These are phyloP conservation scores for Penicillium carneum DNA, from an alignment of 2,329 filamentous ascomycete genomes.

Conservation along the genomic window DNA sequence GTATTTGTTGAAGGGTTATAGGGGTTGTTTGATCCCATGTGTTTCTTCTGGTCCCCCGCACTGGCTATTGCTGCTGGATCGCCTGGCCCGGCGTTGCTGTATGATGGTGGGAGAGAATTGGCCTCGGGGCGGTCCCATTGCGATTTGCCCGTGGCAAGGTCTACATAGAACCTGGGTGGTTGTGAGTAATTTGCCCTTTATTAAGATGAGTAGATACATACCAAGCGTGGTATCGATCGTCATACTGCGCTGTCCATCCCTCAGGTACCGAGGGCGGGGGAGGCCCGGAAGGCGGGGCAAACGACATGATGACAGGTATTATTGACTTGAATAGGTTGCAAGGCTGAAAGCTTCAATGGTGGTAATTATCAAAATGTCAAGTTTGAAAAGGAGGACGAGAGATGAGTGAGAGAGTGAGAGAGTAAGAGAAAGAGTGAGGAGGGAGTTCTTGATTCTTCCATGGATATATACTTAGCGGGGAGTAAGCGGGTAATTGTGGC, in stretches of 20 bases:
- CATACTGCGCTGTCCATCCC: conserved; percentile 86
- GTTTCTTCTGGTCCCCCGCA: conserved; percentile 54
- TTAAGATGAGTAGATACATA: conserved; percentile 40
- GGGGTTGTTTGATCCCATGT: conserved; percentile 73
- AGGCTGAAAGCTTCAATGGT: not conserved
- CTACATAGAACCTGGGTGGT: conserved; percentile 80
- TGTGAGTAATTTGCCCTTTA: conserved; percentile 4
- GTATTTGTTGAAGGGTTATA: conserved; percentile 57
- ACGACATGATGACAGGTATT: conserved; percentile 42
- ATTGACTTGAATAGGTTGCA: not conserved
- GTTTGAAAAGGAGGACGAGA: not conserved
- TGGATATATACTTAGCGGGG: conserved; percentile 10
- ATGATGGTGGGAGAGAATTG: conserved; percentile 58
- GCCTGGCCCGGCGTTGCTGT: conserved; percentile 65
- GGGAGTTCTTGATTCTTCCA: not conserved
- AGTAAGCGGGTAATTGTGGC: conserved; percentile 13
- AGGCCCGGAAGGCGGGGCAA: conserved; percentile 56
- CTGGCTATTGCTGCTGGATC: conserved; percentile 47
- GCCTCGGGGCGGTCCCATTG: conserved; percentile 86
- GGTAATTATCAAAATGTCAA: not conserved
- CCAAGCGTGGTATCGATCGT: conserved; percentile 88
- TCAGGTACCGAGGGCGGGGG: conserved; percentile 71
- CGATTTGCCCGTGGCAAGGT: conserved; percentile 84
- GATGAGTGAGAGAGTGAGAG: not conserved
- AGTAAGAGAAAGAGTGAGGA: not conserved